Conservation (phyloP, 164 flowering plant species). For the Chloranthus sessilifolius region DNA sequence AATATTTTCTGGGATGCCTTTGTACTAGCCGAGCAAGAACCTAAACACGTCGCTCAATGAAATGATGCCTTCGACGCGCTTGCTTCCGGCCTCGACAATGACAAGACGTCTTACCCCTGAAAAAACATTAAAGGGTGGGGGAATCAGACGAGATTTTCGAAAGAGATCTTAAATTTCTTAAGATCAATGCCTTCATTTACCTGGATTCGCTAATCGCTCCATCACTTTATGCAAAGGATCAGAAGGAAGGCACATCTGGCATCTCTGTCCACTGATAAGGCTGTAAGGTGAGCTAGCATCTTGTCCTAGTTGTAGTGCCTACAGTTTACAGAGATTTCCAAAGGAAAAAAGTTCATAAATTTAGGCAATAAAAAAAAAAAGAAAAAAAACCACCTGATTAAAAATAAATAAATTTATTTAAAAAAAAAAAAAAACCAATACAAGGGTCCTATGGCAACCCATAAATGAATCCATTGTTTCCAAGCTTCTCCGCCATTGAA, state of each 20-base stretch:
- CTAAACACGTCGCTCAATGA: slow-evolving; percentile 69
- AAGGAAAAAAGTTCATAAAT: too few species aligned
- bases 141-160: too few species aligned
- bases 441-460: too few species aligned
- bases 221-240: slow-evolving; percentile 83
- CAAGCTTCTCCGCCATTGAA: too few species aligned
- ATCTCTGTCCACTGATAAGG: slow-evolving; percentile 52
- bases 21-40: slow-evolving; percentile 60
- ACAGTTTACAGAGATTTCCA: neutral
- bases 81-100: slow-evolving; percentile 93
- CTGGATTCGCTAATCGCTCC: slow-evolving; percentile 84
- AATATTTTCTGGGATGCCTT: slow-evolving; percentile 3
- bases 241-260: slow-evolving; percentile 89
- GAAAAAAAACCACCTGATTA: neutral
- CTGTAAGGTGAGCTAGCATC: slow-evolving; percentile 57
- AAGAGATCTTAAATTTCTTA: too few species aligned
- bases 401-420: neutral
- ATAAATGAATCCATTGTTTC: too few species aligned
- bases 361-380: too few species aligned
- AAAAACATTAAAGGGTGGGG: slow-evolving; percentile 9
- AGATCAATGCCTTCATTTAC: too few species aligned
- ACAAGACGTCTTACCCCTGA: slow-evolving; percentile 81
- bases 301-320: slow-evolving; percentile 88
- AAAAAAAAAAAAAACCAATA: neutral
- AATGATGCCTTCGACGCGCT: slow-evolving; percentile 85